phyloP scores from a whole-genome alignment of 176 grass and related monocot genomes.

The Tillandsia fasciculata region DNA sequence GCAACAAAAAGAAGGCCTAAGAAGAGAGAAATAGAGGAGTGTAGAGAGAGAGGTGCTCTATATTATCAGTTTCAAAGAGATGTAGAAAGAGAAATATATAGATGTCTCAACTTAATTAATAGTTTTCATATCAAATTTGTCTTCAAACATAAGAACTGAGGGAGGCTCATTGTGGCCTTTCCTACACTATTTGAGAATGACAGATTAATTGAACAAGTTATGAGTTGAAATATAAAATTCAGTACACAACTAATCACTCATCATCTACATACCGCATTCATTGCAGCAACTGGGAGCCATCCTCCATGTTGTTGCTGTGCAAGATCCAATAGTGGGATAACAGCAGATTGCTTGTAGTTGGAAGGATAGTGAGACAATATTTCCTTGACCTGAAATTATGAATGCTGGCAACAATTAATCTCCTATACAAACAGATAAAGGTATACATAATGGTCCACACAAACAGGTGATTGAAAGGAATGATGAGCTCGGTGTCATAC shows the following conservation, averaged over 20 bases:
- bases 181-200: background rate
- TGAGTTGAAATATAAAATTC: background rate
- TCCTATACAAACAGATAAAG: background rate
- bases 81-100: too few species aligned
- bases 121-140: too few species aligned
- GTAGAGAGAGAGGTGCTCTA: too few species aligned
- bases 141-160: too few species aligned
- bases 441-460: background rate
- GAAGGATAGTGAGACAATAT: slow-evolving; percentile 84
- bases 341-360: slow-evolving; percentile 96
- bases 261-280: slow-evolving; percentile 67
- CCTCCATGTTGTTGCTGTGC: slow-evolving; percentile 91
- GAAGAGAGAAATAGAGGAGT: too few species aligned
- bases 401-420: background rate
- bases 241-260: background rate
- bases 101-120: too few species aligned
- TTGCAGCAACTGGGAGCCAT: slow-evolving; percentile 91
- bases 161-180: too few species aligned
- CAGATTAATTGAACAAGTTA: background rate
- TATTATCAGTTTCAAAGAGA: too few species aligned
- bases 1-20: too few species aligned
- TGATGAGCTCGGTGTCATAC: background rate
- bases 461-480: background rate
- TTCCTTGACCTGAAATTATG: slow-evolving; percentile 49
- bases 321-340: slow-evolving; percentile 87